Evolutionary conservation across 2,329 filamentous ascomycete species (phyloP), one percentile per base, ranked within the genome.

Genomic region (Mycocentrospora acerina): DNA sequence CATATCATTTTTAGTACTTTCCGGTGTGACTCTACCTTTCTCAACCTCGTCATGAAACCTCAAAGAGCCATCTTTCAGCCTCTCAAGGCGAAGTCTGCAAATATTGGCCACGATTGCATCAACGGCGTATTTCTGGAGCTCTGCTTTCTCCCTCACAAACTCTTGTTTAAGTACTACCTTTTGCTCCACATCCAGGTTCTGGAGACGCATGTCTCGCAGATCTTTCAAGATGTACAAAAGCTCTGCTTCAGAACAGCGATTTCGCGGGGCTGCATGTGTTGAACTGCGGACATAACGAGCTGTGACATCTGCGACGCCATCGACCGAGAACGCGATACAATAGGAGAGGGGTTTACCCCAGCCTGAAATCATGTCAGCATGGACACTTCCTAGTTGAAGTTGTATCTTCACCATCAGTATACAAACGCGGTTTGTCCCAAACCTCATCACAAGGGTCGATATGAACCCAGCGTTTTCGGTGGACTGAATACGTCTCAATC

Each of bases 281-380:
- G 26, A 8, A 12, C 3, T 13, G 53, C 85, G 84, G 24, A 81
- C 77, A 56, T 82, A 82, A 46, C 79, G 76, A 25, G 78, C 71
- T 4, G 79, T 82, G 36, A 82, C 79, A 57, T 82, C 79, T 42
- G 73, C 78, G 38, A 77, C 78, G 37, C 79, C 90, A 41, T 96
- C 90, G 43, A 87, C 88, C 9, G 88, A 93, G 63, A 96, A 96
- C 33, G 90, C 90, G 42, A 96, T 82, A 71, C 89, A 95, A 69
- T 96, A 96, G 0, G 88, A 89, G 75, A 96, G 86, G 71, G 90
- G 91, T 73, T 90, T 90, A 48, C 85, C 82, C 90, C 90, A 96
- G 38, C 89, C 78, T 80, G 47, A 4, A 35, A 16, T 16, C 12
- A 22, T 30, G 49, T 47, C 34, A 41, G 22, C 16, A 22, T 16